Conservation (phyloP, 345 rosid species). For the Turnera subulata region DNA sequence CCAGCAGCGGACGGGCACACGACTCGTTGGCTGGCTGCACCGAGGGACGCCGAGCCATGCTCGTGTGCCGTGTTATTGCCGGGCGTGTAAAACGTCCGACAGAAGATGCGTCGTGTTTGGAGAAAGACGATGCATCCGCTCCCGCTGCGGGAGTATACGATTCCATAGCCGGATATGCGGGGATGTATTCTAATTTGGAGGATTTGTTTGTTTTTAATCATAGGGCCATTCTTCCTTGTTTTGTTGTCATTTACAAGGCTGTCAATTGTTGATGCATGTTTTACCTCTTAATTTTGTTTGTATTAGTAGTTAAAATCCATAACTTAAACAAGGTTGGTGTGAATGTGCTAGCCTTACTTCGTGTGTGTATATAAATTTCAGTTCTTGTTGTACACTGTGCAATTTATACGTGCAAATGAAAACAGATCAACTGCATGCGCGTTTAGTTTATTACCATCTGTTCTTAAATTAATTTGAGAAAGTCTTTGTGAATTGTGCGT, state of each 20-base stretch:
- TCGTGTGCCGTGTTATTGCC: conserved; percentile 95
- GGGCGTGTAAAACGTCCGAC: conserved; percentile 63
- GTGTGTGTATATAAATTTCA: no score
- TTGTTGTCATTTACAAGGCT: conserved; percentile 83
- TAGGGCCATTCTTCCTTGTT: conserved; percentile 92
- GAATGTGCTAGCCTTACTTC: not conserved
- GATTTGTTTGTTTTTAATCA: conserved; percentile 76
- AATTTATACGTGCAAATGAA: not conserved
- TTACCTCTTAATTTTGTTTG: not conserved
- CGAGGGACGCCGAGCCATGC: conserved; percentile 80
- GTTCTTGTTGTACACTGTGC: not conserved
- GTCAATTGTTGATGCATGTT: conserved; percentile 31
- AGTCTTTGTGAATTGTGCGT: no score
- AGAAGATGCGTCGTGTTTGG: conserved; percentile 35
- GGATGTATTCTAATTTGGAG: conserved; percentile 72
- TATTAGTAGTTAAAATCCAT: not conserved
- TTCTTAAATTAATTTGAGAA: no score
- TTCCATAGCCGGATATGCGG: conserved; percentile 68
- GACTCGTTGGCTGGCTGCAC: conserved; percentile 49
- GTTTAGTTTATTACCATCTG: no score
- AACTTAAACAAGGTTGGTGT: not conserved
- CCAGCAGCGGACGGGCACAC: conserved; percentile 97
- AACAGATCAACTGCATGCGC: not conserved
- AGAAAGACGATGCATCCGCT: conserved; percentile 16
- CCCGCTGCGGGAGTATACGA: conserved; percentile 47